Evolutionary conservation across 495 filamentous ascomycete species (phyloP).

Genomic region (Aspergillus homomorphus): DNA sequence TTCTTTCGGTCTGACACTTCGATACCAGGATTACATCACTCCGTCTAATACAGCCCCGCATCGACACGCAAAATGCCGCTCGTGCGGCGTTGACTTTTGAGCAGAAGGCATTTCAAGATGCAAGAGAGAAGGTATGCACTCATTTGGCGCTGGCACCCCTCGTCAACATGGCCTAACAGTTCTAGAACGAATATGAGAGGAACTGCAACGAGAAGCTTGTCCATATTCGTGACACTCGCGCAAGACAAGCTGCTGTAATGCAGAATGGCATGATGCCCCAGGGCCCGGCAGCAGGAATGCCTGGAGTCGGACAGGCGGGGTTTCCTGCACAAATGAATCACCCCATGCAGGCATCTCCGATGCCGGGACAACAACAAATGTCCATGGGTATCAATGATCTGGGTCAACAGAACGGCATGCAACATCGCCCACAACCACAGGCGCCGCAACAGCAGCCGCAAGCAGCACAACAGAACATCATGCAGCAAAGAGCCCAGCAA

Average conservation of each 20-base stretch:
- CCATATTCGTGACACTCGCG: conserved; percentile 47
- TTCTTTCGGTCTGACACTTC: conserved; percentile 1
- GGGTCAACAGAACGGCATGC: conserved; percentile 38
- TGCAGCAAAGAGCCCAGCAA: conserved; percentile 40
- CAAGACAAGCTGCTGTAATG: conserved; percentile 43
- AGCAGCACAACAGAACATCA: conserved; percentile 21
- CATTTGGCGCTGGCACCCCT: conserved; percentile 4
- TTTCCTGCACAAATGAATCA: conserved; percentile 54
- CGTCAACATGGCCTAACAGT: conserved; percentile 6
- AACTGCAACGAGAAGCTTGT: conserved; percentile 47
- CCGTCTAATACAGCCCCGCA: conserved; percentile 49
- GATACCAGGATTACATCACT: conserved; percentile 45
- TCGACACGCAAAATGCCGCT: conserved; percentile 38
- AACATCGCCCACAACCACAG: conserved; percentile 31
- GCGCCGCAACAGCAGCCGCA: conserved; percentile 32
- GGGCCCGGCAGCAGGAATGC: conserved; percentile 23
- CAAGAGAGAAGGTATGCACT: conserved; percentile 38
- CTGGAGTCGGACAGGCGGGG: conserved; percentile 36
- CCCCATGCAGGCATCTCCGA: conserved; percentile 51
- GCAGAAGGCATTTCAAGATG: conserved; percentile 44
- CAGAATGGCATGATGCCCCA: conserved; percentile 48
- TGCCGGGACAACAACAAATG: conserved; percentile 44
- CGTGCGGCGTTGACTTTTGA: conserved; percentile 49
- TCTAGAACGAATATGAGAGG: conserved; percentile 46
- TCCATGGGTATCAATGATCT: conserved; percentile 46